Percentiles rank a stretch among this genome's conserved stretches.
Conservation (phyloP, 345 rosid species). For the Populus deltoides region DNA sequence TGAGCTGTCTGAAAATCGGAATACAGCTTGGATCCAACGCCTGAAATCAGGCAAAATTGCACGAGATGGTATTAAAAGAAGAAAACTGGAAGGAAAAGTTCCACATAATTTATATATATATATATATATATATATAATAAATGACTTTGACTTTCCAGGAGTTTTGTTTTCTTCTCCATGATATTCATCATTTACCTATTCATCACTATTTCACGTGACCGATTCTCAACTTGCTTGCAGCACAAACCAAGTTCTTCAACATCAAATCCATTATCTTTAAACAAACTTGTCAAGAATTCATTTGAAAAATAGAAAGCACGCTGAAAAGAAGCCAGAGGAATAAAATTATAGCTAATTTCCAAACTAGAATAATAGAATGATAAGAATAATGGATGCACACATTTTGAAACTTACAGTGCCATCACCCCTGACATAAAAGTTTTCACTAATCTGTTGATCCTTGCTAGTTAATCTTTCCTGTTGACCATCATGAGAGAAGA, state of each 20-base stretch:
- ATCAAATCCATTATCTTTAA: slow-evolving; percentile 63
- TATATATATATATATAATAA: neutral
- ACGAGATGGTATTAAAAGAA: neutral
- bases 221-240: slow-evolving; percentile 93
- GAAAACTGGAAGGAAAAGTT: neutral
- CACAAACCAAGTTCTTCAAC: slow-evolving; percentile 72
- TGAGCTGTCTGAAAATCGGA: slow-evolving; percentile 37
- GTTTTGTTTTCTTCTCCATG: neutral
- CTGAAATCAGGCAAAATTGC: slow-evolving; percentile 34
- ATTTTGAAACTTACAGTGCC: slow-evolving; percentile 74
- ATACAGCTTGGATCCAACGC: slow-evolving; percentile 91
- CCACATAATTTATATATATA: neutral
- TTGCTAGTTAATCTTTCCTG: slow-evolving; percentile 86
- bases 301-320: slow-evolving; percentile 88
- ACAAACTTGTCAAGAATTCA: slow-evolving; percentile 63
- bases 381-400: neutral
- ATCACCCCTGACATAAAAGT: slow-evolving; percentile 90
- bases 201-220: slow-evolving; percentile 81
- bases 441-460: slow-evolving; percentile 84
- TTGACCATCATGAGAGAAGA: slow-evolving; percentile 13
- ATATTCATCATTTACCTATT: slow-evolving; percentile 46
- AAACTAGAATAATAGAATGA: neutral
- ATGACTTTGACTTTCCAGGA: neutral
- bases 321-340: slow-evolving; percentile 38
- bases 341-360: neutral